Conservation (phyloP, 2,329 filamentous ascomycete genomes). For the Simplicillium aogashimaense region DNA sequence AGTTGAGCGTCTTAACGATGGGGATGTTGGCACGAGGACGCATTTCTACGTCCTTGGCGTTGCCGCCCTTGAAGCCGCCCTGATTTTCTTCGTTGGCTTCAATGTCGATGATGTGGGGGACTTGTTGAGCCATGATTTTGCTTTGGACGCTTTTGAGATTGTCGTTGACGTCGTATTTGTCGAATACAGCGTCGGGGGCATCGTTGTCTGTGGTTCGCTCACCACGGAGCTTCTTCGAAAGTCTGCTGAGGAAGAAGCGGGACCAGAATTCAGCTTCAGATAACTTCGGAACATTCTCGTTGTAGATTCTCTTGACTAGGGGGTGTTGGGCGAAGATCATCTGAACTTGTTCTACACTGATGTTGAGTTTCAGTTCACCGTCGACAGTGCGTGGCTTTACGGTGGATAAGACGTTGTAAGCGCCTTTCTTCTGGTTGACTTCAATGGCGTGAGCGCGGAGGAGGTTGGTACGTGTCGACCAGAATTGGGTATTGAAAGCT, state of each 20-base stretch:
- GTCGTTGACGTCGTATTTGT: conserved; percentile 72
- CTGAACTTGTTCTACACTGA: conserved; percentile 85
- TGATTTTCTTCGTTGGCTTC: conserved; percentile 94
- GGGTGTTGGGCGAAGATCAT: conserved; percentile 91
- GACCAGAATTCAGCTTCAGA: conserved; percentile 82
- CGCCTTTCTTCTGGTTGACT: conserved; percentile 72
- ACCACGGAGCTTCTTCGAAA: conserved; percentile 86
- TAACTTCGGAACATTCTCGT: conserved; percentile 80
- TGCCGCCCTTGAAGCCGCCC: conserved; percentile 71
- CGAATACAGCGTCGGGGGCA: conserved; percentile 66
- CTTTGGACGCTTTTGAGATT: conserved; percentile 45
- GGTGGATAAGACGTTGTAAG: conserved; percentile 88
- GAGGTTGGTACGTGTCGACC: conserved; percentile 78
- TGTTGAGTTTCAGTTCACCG: conserved; percentile 67
- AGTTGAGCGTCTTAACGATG: conserved; percentile 83
- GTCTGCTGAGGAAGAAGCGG: conserved; percentile 80
- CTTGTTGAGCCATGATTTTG: conserved; percentile 49
- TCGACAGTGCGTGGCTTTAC: conserved; percentile 59
- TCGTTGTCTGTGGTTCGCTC: conserved; percentile 77
- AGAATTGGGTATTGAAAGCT: conserved; percentile 87
- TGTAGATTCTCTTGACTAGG: conserved; percentile 79
- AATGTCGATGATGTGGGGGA: conserved; percentile 85
- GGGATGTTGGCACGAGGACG: conserved; percentile 71
- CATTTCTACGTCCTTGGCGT: conserved; percentile 86
- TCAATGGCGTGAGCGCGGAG: conserved; percentile 88